Evolutionary conservation across 202 grass and related monocot genomes (phyloP).

Genomic region (Eragrostis tef): DNA sequence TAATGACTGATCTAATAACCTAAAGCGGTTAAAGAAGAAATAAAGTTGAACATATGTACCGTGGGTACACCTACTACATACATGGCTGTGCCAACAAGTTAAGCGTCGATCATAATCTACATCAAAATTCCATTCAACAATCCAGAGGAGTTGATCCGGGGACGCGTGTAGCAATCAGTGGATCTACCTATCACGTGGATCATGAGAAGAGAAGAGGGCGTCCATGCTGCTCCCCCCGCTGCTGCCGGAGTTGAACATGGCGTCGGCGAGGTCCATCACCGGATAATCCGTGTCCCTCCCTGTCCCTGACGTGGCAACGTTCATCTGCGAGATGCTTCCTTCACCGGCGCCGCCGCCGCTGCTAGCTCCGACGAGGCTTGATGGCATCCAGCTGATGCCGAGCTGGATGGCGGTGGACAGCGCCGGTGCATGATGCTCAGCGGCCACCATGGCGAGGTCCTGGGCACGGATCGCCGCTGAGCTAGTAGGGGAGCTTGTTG

Average conservation of each 20-base stretch:
- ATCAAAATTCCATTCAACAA: constrained; percentile 2
- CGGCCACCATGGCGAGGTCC: constrained; percentile 25
- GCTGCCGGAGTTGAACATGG: constrained; percentile 75
- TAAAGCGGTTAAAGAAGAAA: constrained; percentile 12
- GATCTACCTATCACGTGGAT: constrained; percentile 46
- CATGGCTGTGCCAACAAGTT: neutral
- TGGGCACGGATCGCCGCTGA: constrained; percentile 13
- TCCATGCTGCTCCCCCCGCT: constrained; percentile 70
- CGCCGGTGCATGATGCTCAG: constrained; percentile 44
- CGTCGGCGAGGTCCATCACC: constrained; percentile 67
- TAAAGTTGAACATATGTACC: constrained; percentile 21
- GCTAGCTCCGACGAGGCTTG: constrained; percentile 13
- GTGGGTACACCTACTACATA: neutral
- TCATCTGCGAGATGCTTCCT: constrained; percentile 28
- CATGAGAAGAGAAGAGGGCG: constrained; percentile 52
- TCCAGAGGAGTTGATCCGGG: neutral
- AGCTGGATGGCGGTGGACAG: constrained; percentile 75
- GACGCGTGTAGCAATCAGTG: neutral
- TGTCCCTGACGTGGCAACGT: constrained; percentile 1
- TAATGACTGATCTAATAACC: neutral
- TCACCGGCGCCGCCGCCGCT: neutral
- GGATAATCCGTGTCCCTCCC: constrained; percentile 52
- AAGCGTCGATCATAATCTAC: neutral
- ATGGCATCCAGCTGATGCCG: constrained; percentile 54
- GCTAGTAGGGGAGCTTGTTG: constrained; percentile 30